Conservation (phyloP, 495 filamentous ascomycete genomes). For the Daldinia loculata region DNA sequence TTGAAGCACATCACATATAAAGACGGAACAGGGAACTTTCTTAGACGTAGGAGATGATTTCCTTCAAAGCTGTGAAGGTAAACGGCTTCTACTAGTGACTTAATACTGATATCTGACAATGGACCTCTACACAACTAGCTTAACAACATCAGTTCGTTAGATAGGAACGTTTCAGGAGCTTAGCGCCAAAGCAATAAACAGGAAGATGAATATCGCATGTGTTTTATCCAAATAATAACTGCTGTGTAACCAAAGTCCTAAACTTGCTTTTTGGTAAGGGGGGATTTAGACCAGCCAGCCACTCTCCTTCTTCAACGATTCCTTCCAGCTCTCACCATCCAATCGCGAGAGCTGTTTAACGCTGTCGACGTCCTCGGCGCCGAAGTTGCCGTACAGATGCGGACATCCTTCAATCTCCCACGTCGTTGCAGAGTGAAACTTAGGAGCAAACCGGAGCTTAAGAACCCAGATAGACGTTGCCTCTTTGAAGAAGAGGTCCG, state of each 20-base stretch:
- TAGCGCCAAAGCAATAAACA: background rate
- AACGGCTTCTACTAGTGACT: background rate
- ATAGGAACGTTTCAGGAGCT: background rate
- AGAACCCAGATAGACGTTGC: slow-evolving; percentile 52
- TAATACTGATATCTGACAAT: background rate
- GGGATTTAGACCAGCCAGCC: slow-evolving; percentile 23
- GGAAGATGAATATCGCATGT: background rate
- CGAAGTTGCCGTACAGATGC: slow-evolving; percentile 60
- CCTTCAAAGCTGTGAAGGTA: background rate
- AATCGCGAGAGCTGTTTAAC: slow-evolving; percentile 44
- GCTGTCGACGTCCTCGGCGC: slow-evolving; percentile 49
- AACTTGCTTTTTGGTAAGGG: background rate
- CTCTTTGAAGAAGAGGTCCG: slow-evolving; percentile 56
- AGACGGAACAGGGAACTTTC: background rate
- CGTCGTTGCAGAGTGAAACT: slow-evolving; percentile 50
- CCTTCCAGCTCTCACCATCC: slow-evolving; percentile 50
- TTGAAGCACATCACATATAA: background rate
- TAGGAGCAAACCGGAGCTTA: slow-evolving; percentile 51
- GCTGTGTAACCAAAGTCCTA: background rate
- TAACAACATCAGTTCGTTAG: background rate
- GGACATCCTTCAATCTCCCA: slow-evolving; percentile 59
- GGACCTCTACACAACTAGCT: background rate
- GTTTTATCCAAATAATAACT: background rate
- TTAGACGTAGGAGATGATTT: background rate
- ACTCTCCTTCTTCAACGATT: slow-evolving; percentile 42